phyloP scores from a whole-genome alignment of 345 rosid genomes.

The Populus deltoides region DNA sequence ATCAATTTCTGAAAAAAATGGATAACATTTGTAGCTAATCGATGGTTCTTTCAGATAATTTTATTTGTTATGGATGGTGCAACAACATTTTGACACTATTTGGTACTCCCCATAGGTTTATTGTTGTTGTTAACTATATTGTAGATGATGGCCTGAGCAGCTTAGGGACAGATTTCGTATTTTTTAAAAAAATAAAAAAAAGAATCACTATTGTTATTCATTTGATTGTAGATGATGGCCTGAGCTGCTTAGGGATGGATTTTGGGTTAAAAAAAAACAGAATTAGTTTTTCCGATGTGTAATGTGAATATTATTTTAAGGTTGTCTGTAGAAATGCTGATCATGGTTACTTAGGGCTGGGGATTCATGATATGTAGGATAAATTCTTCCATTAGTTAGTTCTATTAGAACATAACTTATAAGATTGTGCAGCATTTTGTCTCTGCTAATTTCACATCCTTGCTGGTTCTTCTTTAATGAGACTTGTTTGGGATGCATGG shows the following conservation, averaged over 20 bases:
- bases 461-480: not conserved
- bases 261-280: not conserved
- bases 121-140: not conserved
- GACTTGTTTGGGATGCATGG: not conserved
- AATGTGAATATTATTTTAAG: not conserved
- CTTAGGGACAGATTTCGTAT: not conserved
- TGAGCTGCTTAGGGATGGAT: not conserved
- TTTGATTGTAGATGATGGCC: not conserved
- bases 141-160: not conserved
- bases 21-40: not conserved
- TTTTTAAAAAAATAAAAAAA: not conserved
- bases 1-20: not conserved
- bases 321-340: not conserved
- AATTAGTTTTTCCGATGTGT: not conserved
- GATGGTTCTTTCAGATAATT: not conserved
- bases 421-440: not conserved
- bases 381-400: not conserved
- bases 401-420: not conserved
- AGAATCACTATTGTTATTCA: not conserved
- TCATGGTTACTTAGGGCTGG: not conserved
- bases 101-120: not conserved
- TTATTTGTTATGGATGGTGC: not conserved
- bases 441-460: not conserved
- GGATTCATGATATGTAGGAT: not conserved
- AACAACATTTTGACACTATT: not conserved